A percentile compares a stretch with the other conserved stretches of the same genome.
Conservation (phyloP, 139 green algal genomes). For the Protoeuglena noctilucae region DNA sequence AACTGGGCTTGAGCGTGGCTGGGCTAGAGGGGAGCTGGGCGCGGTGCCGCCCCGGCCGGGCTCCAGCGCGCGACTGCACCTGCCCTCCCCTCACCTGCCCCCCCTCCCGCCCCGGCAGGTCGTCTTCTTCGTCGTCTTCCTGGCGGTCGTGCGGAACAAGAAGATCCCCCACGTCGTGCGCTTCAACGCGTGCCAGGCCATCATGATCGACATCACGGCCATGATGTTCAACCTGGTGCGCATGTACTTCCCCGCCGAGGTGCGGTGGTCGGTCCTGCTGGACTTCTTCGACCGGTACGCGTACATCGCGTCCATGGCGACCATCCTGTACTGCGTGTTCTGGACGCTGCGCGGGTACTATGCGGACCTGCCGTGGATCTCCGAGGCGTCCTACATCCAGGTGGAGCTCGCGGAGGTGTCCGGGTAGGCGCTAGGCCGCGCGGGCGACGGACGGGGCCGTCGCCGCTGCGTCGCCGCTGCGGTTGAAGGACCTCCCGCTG, state of each 20-base stretch:
- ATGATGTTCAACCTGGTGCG: neutral
- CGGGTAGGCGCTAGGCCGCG: no score
- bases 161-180: neutral
- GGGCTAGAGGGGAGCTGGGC: no score
- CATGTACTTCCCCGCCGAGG: neutral
- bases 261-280: neutral
- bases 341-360: neutral
- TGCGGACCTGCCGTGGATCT: neutral
- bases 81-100: no score
- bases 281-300: neutral
- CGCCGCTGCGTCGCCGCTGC: no score
- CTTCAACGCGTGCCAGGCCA: neutral
- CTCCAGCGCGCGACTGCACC: no score
- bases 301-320: neutral
- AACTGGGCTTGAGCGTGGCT: no score
- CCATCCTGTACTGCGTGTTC: neutral
- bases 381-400: neutral
- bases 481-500: no score
- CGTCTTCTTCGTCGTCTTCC: neutral
- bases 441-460: no score
- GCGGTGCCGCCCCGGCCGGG: no score
- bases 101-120: no score
- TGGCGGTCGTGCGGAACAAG: neutral
- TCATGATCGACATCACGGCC: neutral
- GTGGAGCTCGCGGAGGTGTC: neutral